phyloP scores from a whole-genome alignment of 345 rosid genomes.

The Erucastrum elatum region DNA sequence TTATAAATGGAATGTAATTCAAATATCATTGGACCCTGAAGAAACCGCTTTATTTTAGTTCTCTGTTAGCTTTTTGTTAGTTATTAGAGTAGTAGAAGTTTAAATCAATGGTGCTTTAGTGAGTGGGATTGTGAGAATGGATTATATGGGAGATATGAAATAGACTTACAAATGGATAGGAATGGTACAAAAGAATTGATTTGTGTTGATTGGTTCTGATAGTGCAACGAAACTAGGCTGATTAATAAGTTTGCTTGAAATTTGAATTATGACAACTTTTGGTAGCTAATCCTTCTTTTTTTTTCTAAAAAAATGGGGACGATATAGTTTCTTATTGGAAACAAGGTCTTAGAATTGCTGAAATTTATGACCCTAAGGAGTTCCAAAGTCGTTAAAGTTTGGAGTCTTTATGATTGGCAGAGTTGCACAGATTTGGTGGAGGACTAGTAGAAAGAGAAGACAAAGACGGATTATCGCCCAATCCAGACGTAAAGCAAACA shows the following conservation, averaged over 20 bases:
- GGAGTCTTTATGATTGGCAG: constrained; percentile 44
- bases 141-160: too few species aligned
- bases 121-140: constrained; percentile 12
- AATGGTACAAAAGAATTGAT: neutral
- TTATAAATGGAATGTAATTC: neutral
- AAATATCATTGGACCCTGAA: neutral
- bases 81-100: neutral
- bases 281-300: neutral
- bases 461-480: constrained; percentile 54
- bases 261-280: neutral
- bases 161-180: too few species aligned
- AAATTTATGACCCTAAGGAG: neutral
- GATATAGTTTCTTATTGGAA: neutral
- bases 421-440: constrained; percentile 87
- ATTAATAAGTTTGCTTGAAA: neutral
- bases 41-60: too few species aligned
- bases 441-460: constrained; percentile 66
- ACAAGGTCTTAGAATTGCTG: neutral
- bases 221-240: neutral
- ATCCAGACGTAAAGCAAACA: constrained; percentile 59
- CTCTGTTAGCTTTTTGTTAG: neutral
- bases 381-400: neutral
- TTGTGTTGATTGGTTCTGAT: neutral
- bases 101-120: neutral
- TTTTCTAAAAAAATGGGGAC: neutral